Conservation (phyloP, 2,329 filamentous ascomycete genomes). For the Trichoderma oligosporum region DNA sequence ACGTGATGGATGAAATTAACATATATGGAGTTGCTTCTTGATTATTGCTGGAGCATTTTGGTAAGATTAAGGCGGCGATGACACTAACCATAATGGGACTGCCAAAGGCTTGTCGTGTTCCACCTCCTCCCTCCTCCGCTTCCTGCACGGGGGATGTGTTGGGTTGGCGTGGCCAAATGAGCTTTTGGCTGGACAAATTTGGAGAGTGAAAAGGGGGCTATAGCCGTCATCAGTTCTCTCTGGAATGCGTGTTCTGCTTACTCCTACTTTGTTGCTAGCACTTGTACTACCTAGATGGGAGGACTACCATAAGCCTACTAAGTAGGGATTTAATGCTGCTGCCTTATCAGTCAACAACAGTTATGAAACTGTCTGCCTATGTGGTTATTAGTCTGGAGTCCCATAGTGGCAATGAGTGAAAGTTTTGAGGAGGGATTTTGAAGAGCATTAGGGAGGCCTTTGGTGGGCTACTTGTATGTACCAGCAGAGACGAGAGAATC, state of each 20-base stretch:
- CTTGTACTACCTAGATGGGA: not conserved
- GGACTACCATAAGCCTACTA: too few relatives aligned
- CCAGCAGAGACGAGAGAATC: not conserved
- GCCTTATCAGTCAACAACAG: not conserved
- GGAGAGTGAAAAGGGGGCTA: conserved; percentile 16
- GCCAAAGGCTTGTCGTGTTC: conserved; percentile 12
- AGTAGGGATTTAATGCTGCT: conserved; percentile 6
- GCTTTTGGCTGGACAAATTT: conserved; percentile 20
- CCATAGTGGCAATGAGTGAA: not conserved
- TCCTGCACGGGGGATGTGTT: conserved; percentile 18
- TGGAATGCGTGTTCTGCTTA: conserved; percentile 8
- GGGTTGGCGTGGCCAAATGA: conserved; percentile 15
- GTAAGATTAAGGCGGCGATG: conserved; percentile 13
- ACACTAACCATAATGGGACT: not conserved
- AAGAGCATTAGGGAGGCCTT: not conserved
- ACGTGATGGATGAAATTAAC: conserved; percentile 1
- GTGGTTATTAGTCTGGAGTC: not conserved
- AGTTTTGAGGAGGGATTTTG: not conserved
- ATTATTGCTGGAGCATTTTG: not conserved
- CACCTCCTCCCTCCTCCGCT: conserved; percentile 15
- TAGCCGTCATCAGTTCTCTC: conserved; percentile 9
- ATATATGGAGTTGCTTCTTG: not conserved
- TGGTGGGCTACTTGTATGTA: not conserved
- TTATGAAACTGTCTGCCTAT: conserved; percentile 7
- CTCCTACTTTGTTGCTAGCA: not conserved